Conservation (phyloP, 2,329 filamentous ascomycete genomes). For the Diaporthe destruens region DNA sequence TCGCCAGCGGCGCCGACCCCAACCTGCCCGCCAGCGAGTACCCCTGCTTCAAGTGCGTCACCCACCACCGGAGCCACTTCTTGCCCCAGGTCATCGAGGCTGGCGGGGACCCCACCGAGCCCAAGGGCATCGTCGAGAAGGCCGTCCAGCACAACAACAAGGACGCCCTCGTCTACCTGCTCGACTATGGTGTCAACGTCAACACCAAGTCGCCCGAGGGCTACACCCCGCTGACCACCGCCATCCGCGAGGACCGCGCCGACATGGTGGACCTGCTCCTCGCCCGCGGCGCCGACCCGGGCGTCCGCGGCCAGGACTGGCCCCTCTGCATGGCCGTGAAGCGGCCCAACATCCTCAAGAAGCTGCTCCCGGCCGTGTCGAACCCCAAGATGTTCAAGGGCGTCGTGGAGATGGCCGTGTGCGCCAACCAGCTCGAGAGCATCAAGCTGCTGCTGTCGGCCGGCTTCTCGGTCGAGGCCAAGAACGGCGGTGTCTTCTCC, state of each 20-base stretch:
- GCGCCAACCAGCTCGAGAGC: conserved; percentile 74
- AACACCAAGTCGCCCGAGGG: conserved; percentile 71
- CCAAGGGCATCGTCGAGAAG: conserved; percentile 75
- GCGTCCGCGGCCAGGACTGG: conserved; percentile 76
- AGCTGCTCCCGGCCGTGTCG: conserved; percentile 67
- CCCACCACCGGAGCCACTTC: conserved; percentile 72
- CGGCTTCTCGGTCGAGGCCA: conserved; percentile 77
- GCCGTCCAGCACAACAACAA: conserved; percentile 73
- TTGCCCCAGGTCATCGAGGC: conserved; percentile 70
- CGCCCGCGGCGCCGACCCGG: conserved; percentile 70
- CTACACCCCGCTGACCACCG: conserved; percentile 73
- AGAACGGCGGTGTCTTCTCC: conserved; percentile 79
- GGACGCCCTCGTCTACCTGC: conserved; percentile 70
- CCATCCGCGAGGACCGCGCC: conserved; percentile 70
- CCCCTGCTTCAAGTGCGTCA: conserved; percentile 76
- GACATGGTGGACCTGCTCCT: conserved; percentile 73
- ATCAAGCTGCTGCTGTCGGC: conserved; percentile 74
- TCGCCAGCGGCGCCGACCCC: conserved; percentile 69
- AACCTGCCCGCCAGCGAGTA: conserved; percentile 74
- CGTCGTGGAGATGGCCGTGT: conserved; percentile 75
- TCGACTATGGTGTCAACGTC: conserved; percentile 70
- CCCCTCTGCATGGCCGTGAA: conserved; percentile 77
- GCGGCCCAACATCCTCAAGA: conserved; percentile 70
- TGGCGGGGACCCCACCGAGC: conserved; percentile 69
- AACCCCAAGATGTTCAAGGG: conserved; percentile 74